Evolutionary conservation across 2,329 filamentous ascomycete genomes (phyloP), one percentile per base, ranked within the genome.

Genomic region (Podosphaera xanthii): DNA sequence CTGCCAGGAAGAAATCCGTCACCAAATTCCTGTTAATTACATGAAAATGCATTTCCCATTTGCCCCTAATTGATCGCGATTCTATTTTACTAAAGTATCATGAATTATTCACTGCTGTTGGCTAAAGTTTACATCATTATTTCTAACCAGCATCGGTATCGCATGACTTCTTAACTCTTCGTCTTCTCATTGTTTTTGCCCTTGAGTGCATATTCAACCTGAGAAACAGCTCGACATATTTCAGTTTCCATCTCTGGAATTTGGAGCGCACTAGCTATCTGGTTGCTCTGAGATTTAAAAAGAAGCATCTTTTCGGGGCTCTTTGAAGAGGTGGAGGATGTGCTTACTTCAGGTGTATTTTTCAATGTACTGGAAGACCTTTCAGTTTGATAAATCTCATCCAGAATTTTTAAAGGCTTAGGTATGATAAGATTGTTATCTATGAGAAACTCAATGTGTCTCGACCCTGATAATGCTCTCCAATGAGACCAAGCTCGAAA

Each of bases 401-500:
- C 86, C 54, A 98, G 76, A 5, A 79, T 74, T 12, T 77, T 72
- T 0, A 84, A 88, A 0, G 88, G 82, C 12, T 76, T 75, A 0
- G 81, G 74, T 2, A 75, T 76, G 46, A 94, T 74, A 35, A 92
- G 77, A 55, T 84, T 80, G 64, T 90, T 83, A 60, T 85, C 73
- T 48, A 91, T 71, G 10, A 98, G 78, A 70, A 87, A 92, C 64
- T 91, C 80, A 40, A 97, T 74, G 69, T 97, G 87, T 66, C 82
- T 86, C 30, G 88, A 90, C 59, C 92, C 92, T 44, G 81, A 80
- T 59, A 94, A 74, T 58, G 92, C 92, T 73, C 84, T 80, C 81
- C 86, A 94, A 71, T 95, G 88, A 30, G 87, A 94, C 84, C 86
- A 97, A 34, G 88, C 85, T 63, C 92, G 80, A 73, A 94, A 98